A percentile compares a stretch with the other conserved stretches of the same genome.
Evolutionary conservation across 768 basidiomycete genomes (phyloP).

Genomic region (Hemileccinum rubropunctum): DNA sequence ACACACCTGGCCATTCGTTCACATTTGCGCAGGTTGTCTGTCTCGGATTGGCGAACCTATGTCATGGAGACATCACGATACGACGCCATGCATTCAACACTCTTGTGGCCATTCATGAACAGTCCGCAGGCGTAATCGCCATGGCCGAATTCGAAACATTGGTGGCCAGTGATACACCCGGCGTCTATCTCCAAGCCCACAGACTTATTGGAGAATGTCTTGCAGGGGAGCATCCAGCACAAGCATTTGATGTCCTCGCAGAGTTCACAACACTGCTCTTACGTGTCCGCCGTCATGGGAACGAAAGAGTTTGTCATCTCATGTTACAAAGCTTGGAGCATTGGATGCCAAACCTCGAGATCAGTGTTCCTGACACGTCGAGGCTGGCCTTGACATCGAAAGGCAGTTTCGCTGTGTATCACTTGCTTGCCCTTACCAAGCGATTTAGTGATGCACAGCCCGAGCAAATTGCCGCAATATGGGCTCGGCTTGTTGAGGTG

Average conservation of each 20-base stretch:
- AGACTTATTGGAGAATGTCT: conserved; percentile 73
- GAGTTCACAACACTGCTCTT: conserved; percentile 76
- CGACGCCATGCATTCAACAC: conserved; percentile 78
- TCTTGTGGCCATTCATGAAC: conserved; percentile 69
- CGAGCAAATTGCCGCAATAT: conserved; percentile 77
- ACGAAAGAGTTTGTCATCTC: conserved; percentile 49
- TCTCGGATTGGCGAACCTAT: conserved; percentile 81
- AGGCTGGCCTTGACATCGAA: conserved; percentile 34
- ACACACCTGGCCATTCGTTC: conserved; percentile 52
- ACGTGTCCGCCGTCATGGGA: conserved; percentile 51
- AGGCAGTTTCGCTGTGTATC: conserved; percentile 66
- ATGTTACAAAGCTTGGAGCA: conserved; percentile 78
- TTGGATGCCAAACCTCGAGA: conserved; percentile 76
- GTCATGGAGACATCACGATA: conserved; percentile 60
- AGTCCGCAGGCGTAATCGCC: conserved; percentile 60
- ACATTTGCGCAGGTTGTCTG: conserved; percentile 73
- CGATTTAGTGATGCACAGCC: conserved; percentile 72
- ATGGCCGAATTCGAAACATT: conserved; percentile 74
- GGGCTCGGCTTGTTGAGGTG: conserved; percentile 73
- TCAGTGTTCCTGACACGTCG: conserved; percentile 44
- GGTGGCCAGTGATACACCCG: conserved; percentile 67
- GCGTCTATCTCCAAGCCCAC: conserved; percentile 80
- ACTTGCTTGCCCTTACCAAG: conserved; percentile 80
- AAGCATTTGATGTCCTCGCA: conserved; percentile 61
- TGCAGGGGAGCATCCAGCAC: conserved; percentile 69